These are phyloP conservation scores for Zopfochytrium polystomum DNA, from an alignment of 371 early-diverging fungal species.

Conservation along the genomic window DNA sequence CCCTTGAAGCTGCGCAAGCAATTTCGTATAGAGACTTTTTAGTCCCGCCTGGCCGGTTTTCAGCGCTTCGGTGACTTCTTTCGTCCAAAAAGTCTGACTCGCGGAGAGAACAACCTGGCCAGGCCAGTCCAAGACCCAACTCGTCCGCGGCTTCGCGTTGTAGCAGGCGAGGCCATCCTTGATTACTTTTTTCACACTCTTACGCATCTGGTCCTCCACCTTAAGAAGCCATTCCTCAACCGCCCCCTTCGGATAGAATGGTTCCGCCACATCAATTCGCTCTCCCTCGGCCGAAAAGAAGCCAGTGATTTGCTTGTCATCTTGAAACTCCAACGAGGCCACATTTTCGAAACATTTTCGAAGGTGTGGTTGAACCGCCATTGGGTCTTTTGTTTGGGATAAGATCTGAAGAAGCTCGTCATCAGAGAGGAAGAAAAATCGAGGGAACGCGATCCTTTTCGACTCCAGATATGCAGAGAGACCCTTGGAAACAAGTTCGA, in stretches of 20 bases:
- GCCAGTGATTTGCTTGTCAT: constrained; percentile 47
- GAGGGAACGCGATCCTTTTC: constrained; percentile 58
- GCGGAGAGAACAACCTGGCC: constrained; percentile 55
- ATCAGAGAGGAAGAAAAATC: constrained; percentile 62
- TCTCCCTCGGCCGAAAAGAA: constrained; percentile 60
- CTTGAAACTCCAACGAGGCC: constrained; percentile 48
- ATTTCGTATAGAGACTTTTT: constrained; percentile 34
- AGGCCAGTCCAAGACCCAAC: constrained; percentile 56
- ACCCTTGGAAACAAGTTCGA: constrained; percentile 60
- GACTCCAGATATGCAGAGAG: constrained; percentile 56
- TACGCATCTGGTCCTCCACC: constrained; percentile 56
- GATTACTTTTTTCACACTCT: constrained; percentile 51
- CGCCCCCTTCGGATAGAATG: constrained; percentile 53
- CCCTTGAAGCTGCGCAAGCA: constrained; percentile 51
- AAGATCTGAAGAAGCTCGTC: constrained; percentile 61
- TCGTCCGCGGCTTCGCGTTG: constrained; percentile 37
- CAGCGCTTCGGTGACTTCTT: constrained; percentile 54
- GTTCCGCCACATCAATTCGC: constrained; percentile 43
- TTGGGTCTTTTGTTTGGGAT: constrained; percentile 60
- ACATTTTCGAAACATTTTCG: constrained; percentile 62
- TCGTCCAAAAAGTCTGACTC: constrained; percentile 55
- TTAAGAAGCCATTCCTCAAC: constrained; percentile 57
- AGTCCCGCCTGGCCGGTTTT: constrained; percentile 41
- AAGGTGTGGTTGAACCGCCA: constrained; percentile 59
- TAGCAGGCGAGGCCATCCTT: constrained; percentile 46